Evolutionary conservation across 169 alveolate species (phyloP).

Genomic region (Babesia sp.): DNA sequence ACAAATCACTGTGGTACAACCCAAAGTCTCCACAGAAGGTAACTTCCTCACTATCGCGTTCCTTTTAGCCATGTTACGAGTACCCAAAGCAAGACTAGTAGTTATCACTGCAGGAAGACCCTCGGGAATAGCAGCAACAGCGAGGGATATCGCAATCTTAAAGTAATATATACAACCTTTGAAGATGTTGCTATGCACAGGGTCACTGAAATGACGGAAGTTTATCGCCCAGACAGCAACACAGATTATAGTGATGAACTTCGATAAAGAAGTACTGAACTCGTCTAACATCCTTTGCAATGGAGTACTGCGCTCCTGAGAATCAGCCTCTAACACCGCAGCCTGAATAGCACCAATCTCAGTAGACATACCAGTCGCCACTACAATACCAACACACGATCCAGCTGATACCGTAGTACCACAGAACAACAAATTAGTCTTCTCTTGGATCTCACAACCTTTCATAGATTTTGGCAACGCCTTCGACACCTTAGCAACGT

Average conservation of each 20-base stretch:
- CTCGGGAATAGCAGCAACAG: slow-evolving; percentile 99
- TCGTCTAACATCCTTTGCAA: slow-evolving; percentile 93
- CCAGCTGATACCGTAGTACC: slow-evolving; percentile 94
- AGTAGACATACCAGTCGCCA: slow-evolving; percentile 96
- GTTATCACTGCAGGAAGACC: slow-evolving; percentile 99
- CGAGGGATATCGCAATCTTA: slow-evolving; percentile 97
- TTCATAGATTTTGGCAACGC: slow-evolving; percentile 65
- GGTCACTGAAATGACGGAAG: slow-evolving; percentile 92
- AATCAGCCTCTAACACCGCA: slow-evolving; percentile 93
- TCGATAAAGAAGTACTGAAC: slow-evolving; percentile 91
- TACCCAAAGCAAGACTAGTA: slow-evolving; percentile 97
- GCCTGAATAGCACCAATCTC: slow-evolving; percentile 96
- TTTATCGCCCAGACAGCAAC: slow-evolving; percentile 96
- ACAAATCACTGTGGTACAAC: slow-evolving; percentile 98
- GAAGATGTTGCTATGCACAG: slow-evolving; percentile 92
- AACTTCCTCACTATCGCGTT: slow-evolving; percentile 95
- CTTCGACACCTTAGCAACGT: slow-evolving; percentile 83
- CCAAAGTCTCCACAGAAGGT: slow-evolving; percentile 97
- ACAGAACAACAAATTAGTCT: slow-evolving; percentile 89
- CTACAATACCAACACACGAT: slow-evolving; percentile 91
- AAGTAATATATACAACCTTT: slow-evolving; percentile 96
- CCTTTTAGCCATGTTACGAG: slow-evolving; percentile 94
- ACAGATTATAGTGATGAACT: slow-evolving; percentile 89
- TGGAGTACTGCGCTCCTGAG: slow-evolving; percentile 94
- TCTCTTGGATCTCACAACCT: slow-evolving; percentile 81